Percentiles rank a stretch among this genome's conserved stretches.
Evolutionary conservation across 1,284 basidiomycete genomes (phyloP).

Genomic region (Apiotrichum porosum): DNA sequence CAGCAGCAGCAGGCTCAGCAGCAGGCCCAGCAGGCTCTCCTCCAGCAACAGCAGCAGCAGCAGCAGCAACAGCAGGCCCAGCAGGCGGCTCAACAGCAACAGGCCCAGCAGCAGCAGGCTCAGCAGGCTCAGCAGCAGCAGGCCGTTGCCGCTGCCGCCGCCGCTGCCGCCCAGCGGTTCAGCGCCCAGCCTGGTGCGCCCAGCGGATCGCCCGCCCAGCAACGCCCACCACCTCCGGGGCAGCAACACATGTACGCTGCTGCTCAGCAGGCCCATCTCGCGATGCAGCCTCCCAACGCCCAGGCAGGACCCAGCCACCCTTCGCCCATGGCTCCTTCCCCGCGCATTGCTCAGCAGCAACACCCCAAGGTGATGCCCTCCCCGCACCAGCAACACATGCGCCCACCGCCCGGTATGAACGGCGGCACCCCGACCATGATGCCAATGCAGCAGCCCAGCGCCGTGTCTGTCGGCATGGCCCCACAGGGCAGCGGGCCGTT

Average conservation of each 20-base stretch:
- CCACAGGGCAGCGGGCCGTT: constrained; percentile 9
- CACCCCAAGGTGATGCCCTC: constrained; percentile 32
- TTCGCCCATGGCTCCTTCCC: constrained; percentile 30
- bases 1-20: constrained; percentile 9
- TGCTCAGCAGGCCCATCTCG: constrained; percentile 15
- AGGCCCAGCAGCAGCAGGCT: constrained; percentile 15
- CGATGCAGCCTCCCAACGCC: constrained; percentile 21
- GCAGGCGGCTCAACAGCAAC: constrained; percentile 17
- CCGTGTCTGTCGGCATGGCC: constrained; percentile 4
- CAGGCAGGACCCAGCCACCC: constrained; percentile 22
- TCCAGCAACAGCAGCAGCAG: constrained; percentile 25
- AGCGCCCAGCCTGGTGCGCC: constrained; percentile 13
- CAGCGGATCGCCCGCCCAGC: constrained; percentile 25
- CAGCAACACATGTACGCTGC: constrained; percentile 28
- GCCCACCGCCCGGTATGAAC: constrained; percentile 27
- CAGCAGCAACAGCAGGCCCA: constrained; percentile 15
- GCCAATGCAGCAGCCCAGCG: constrained; percentile 26
- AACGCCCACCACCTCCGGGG: constrained; percentile 21
- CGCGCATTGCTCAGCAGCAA: constrained; percentile 25
- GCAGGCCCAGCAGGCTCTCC: constrained; percentile 17
- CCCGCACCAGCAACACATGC: constrained; percentile 34
- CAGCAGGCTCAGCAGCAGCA: constrained; percentile 20
- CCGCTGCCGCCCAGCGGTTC: constrained; percentile 15
- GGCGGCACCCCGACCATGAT: constrained; percentile 34
- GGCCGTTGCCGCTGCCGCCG: constrained; percentile 3